Percentiles rank a stretch among this genome's conserved stretches.
phyloP scores from a whole-genome alignment of 2,329 filamentous ascomycete species.

The Aspergillus melleus region DNA sequence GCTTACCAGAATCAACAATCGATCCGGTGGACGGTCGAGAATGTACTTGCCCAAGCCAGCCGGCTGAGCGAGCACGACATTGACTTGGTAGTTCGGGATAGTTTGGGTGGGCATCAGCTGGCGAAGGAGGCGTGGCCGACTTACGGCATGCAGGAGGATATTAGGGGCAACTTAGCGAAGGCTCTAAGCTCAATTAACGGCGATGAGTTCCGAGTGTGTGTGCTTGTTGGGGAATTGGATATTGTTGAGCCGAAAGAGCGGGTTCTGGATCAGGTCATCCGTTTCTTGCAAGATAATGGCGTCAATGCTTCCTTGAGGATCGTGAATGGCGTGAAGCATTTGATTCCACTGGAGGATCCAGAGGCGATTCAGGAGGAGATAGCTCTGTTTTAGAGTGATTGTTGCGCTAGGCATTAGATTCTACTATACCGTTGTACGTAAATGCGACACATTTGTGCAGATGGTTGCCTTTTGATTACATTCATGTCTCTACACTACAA shows the following conservation, averaged over 20 bases:
- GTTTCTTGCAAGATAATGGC: slow-evolving; percentile 12
- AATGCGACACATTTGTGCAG: too few relatives aligned
- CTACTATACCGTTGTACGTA: too few relatives aligned
- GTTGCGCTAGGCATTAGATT: too few relatives aligned
- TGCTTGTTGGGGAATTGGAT: slow-evolving; percentile 35
- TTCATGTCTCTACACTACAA: too few relatives aligned
- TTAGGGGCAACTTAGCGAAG: slow-evolving; percentile 18
- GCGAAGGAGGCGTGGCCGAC: slow-evolving; percentile 38
- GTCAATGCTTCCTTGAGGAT: slow-evolving; percentile 11
- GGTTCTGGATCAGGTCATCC: slow-evolving; percentile 25
- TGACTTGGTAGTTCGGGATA: slow-evolving; percentile 25
- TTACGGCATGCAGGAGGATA: slow-evolving; percentile 38
- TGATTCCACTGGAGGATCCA: slow-evolving; percentile 26
- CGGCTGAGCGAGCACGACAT: slow-evolving; percentile 18
- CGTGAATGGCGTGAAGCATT: slow-evolving; percentile 18
- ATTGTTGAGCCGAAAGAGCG: slow-evolving; percentile 34
- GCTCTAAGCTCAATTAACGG: slow-evolving; percentile 5
- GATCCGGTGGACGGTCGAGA: slow-evolving; percentile 31
- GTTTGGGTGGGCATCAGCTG: slow-evolving; percentile 26
- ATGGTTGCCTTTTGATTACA: too few relatives aligned
- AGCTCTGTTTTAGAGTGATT: not conserved
- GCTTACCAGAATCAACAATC: slow-evolving; percentile 33
- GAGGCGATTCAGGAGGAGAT: slow-evolving; percentile 13
- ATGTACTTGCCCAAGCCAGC: slow-evolving; percentile 31
- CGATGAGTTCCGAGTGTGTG: slow-evolving; percentile 20